These are phyloP conservation scores for Triglochin maritima DNA, from an alignment of 106 monocot genomes.

Conservation along the genomic window DNA sequence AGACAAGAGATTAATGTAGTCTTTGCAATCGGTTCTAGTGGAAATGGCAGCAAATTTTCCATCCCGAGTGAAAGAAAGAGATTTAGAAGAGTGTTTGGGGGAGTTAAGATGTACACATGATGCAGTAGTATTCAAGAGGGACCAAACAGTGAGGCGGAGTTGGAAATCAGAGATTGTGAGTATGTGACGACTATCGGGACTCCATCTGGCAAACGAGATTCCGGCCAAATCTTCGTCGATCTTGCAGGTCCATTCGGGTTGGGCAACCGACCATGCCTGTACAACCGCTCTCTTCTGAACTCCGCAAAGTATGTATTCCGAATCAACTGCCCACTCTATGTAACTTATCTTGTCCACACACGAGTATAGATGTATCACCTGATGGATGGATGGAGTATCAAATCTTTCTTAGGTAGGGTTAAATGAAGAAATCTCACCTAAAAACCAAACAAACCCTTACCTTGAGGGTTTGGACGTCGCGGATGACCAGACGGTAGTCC, in stretches of 20 bases:
- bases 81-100: slow-evolving; percentile 77
- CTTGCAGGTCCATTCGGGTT: slow-evolving; percentile 92
- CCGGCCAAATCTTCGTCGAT: slow-evolving; percentile 91
- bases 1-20: slow-evolving; percentile 81
- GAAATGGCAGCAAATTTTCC: slow-evolving; percentile 96
- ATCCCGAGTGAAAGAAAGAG: slow-evolving; percentile 84
- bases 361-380: slow-evolving; percentile 79
- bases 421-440: not conserved
- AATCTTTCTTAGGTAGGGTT: too few species aligned
- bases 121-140: slow-evolving; percentile 59
- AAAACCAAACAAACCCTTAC: slow-evolving; percentile 17
- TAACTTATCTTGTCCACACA: slow-evolving; percentile 94
- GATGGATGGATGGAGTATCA: too few species aligned
- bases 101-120: slow-evolving; percentile 87
- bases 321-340: slow-evolving; percentile 91
- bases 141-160: slow-evolving; percentile 94
- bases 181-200: slow-evolving; percentile 97
- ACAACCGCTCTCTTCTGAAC: slow-evolving; percentile 88
- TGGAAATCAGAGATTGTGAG: slow-evolving; percentile 95
- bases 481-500: slow-evolving; percentile 88
- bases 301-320: slow-evolving; percentile 88
- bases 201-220: slow-evolving; percentile 93
- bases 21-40: slow-evolving; percentile 85
- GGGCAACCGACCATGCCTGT: slow-evolving; percentile 89
- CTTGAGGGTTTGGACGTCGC: slow-evolving; percentile 71